phyloP scores from a whole-genome alignment of 345 rosid species.

The Eutrema japonicum region DNA sequence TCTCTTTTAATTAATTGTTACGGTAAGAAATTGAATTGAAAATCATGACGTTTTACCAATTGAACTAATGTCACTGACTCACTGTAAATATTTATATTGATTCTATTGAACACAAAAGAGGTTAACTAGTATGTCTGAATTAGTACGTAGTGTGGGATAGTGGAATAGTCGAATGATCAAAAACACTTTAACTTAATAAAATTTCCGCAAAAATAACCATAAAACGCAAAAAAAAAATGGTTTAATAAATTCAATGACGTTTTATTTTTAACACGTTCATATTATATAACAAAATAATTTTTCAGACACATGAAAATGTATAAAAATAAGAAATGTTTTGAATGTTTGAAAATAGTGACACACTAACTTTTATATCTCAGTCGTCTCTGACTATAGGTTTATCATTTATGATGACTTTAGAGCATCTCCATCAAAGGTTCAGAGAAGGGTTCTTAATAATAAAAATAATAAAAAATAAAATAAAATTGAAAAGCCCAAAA shows the following conservation, averaged over 20 bases:
- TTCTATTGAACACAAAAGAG: not conserved
- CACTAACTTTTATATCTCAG: slow-evolving; percentile 14
- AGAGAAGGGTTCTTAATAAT: no score
- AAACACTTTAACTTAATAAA: not conserved
- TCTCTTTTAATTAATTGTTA: not conserved
- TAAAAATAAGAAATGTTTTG: not conserved
- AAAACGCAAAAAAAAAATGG: no score
- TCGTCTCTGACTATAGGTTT: not conserved
- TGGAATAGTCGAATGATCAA: not conserved
- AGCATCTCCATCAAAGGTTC: no score
- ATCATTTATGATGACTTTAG: slow-evolving; percentile 16
- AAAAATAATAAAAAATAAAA: no score
- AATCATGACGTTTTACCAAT: not conserved
- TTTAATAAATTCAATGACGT: no score
- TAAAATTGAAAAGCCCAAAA: no score
- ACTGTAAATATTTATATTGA: not conserved
- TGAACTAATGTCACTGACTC: not conserved
- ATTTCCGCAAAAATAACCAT: no score
- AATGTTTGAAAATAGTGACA: not conserved
- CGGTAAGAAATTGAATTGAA: not conserved
- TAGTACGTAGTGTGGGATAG: not conserved
- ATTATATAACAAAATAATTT: not conserved
- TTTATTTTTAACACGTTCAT: not conserved
- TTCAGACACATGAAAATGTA: not conserved
- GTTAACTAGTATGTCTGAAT: not conserved